These are phyloP conservation scores for Fraxinus ornus DNA, from an alignment of 305 asterid genomes.

Conservation along the genomic window DNA sequence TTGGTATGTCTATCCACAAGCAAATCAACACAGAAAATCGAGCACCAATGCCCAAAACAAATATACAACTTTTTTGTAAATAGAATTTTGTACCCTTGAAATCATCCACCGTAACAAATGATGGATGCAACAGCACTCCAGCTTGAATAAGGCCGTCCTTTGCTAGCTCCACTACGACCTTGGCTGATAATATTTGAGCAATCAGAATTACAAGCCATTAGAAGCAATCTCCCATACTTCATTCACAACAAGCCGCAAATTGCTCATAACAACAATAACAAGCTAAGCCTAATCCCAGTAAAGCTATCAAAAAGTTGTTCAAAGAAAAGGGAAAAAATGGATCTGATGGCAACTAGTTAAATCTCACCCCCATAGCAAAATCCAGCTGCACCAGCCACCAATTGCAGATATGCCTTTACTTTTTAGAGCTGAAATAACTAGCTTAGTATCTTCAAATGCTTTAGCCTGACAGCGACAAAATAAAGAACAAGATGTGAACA, in stretches of 20 bases:
- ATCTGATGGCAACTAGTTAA: not conserved
- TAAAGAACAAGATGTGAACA: not conserved
- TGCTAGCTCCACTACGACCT: conserved; percentile 53
- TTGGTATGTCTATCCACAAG: not conserved
- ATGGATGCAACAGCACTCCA: conserved; percentile 53
- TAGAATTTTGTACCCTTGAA: conserved; percentile 39
- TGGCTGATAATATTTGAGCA: conserved; percentile 34
- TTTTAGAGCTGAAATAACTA: conserved; percentile 46
- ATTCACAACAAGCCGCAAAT: not conserved
- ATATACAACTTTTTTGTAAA: not conserved
- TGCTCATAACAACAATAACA: not conserved
- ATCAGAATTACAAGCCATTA: conserved; percentile 3
- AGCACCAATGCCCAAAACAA: not conserved
- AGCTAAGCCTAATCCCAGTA: not conserved
- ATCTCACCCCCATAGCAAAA: conserved; percentile 68
- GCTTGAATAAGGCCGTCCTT: conserved; percentile 46
- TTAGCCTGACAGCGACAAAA: conserved; percentile 35
- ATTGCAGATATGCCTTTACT: conserved; percentile 46
- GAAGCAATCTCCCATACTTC: not conserved
- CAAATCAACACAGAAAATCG: not conserved
- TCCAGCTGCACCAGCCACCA: conserved; percentile 72
- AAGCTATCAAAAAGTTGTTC: not conserved
- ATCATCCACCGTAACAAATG: conserved; percentile 45
- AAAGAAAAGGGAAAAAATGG: not conserved
- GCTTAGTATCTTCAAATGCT: conserved; percentile 52